phyloP scores from a whole-genome alignment of 148 eudicot species.

The Agrostemma githago region DNA sequence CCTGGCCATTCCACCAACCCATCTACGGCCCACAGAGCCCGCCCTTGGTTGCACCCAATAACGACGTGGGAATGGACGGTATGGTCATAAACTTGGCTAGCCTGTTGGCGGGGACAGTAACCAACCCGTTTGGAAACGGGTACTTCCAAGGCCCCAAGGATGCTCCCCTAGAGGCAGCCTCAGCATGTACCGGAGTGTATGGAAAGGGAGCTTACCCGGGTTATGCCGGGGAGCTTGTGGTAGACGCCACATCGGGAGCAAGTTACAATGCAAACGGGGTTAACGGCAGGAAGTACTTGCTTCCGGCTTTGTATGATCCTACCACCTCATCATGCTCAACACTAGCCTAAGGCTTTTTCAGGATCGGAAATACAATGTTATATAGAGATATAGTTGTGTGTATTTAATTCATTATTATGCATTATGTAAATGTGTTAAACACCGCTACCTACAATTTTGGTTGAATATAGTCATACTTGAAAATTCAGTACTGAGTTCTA shows the following conservation, averaged over 20 bases:
- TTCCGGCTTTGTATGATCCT: slow-evolving; percentile 56
- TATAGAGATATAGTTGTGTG: background rate
- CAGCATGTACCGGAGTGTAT: slow-evolving; percentile 52
- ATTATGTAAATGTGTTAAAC: background rate
- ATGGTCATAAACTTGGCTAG: slow-evolving; percentile 48
- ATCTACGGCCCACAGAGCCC: slow-evolving; percentile 58
- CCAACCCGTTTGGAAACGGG: slow-evolving; percentile 58
- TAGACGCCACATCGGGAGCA: slow-evolving; percentile 36
- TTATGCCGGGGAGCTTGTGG: slow-evolving; percentile 45
- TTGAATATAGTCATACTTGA: no score
- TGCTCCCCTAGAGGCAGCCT: slow-evolving; percentile 48
- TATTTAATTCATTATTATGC: background rate
- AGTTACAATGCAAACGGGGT: slow-evolving; percentile 58
- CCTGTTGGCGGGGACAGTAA: slow-evolving; percentile 43
- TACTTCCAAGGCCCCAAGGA: slow-evolving; percentile 47
- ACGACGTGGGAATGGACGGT: slow-evolving; percentile 52
- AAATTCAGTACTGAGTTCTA: no score
- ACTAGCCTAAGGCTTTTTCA: slow-evolving; percentile 23
- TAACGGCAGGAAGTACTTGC: slow-evolving; percentile 45
- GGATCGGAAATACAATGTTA: no score
- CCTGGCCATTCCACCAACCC: slow-evolving; percentile 62
- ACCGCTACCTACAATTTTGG: no score
- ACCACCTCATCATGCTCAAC: slow-evolving; percentile 41
- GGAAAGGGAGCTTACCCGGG: slow-evolving; percentile 59
- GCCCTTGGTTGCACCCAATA: slow-evolving; percentile 46